Conservation (phyloP, 169 alveolate species). For the Babesia ovata region DNA sequence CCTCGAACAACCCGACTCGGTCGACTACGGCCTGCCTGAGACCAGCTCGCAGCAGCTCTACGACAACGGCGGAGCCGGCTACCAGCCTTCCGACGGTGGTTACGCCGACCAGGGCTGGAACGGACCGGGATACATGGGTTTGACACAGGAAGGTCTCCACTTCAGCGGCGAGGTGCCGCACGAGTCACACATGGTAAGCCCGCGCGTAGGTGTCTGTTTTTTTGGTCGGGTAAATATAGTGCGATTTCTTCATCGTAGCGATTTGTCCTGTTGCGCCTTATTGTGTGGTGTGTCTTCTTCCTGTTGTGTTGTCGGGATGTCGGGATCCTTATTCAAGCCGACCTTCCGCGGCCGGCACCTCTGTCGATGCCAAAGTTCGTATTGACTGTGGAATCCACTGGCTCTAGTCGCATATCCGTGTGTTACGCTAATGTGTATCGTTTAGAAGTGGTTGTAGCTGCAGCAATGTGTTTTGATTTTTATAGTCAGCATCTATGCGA, state of each 20-base stretch:
- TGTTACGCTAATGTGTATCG: no score
- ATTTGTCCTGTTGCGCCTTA: background rate
- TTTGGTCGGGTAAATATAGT: no score
- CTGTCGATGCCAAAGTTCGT: no score
- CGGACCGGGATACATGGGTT: conserved; percentile 32
- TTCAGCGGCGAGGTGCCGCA: conserved; percentile 55
- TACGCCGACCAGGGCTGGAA: conserved; percentile 56
- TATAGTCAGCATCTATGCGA: no score
- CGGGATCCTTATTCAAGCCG: background rate
- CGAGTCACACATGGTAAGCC: conserved; percentile 48
- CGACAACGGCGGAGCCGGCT: conserved; percentile 26
- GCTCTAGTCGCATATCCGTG: no score
- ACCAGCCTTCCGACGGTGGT: conserved; percentile 32
- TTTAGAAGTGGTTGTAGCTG: no score
- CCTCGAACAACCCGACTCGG: conserved; percentile 19
- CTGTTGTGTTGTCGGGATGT: background rate
- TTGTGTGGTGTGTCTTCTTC: background rate
- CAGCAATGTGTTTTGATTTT: no score
- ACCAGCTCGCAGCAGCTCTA: conserved; percentile 27
- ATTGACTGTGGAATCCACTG: no score
- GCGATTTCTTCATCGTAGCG: background rate
- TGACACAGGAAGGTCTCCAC: conserved; percentile 50
- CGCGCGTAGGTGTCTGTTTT: no score
- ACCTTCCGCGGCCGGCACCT: background rate
- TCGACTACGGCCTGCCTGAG: conserved; percentile 40